Evolutionary conservation across 192 early-diverging fungal genomes (phyloP), one percentile per base, ranked within the genome.

Genomic region (Coemansia sp.): DNA sequence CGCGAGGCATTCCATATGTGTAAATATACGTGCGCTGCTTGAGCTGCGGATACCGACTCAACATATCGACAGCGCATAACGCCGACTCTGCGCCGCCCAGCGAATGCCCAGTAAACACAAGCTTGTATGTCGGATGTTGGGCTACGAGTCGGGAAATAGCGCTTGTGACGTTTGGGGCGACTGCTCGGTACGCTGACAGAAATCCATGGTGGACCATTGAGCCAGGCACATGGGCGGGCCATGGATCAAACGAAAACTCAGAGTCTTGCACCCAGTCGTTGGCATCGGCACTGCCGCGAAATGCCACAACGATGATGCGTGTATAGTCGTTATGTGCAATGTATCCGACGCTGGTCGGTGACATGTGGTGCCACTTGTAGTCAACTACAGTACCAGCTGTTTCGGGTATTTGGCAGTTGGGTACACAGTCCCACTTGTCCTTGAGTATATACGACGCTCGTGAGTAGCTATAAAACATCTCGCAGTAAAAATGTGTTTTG

Each of bases 31-130:
- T 47, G 48, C 74, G 62, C n/a, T 37, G n/a, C 48, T 61, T 65
- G 19, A 81, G 51, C 41, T 66, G 61, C 1, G 79, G 74, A 8
- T 38, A 19, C 27, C 43, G 61, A 27, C 47, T 23, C 45, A 74
- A 38, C 8, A 71, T 45, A 39, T 82, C 75, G 1, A 76, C 71
- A 13, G 71, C 75, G 35, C 72, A 74, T 39, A 82, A 37, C n/a
- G 67, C 71, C 4, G 80, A 37, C 54, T 74, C 68, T 3, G 80
- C 80, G 12, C 80, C 80, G 39, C 80, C 80, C 4, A 82, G 75
- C n/a, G 80, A 82, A 32, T 82, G 80, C 0, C 80, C 80, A 5
- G 80, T 78, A 59, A 82, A 76, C 35, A 82, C 74, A 7, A 82
- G n/a, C 49, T 68, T 71, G 62, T 82, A 71, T 1, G 59, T 26